phyloP scores from a whole-genome alignment of 129 eudicot genomes.

The Lactuca sativa region DNA sequence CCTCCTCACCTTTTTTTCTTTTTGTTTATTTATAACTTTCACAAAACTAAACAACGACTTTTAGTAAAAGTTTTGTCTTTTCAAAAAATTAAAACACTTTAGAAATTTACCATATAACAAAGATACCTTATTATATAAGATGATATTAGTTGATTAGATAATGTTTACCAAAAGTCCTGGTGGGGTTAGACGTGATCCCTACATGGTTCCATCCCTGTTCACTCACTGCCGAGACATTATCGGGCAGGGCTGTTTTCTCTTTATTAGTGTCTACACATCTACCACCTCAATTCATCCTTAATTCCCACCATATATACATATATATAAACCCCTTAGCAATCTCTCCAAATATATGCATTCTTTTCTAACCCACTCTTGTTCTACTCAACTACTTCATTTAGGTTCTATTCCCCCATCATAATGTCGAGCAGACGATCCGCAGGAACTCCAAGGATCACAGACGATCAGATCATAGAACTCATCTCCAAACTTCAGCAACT shows the following conservation, averaged over 20 bases:
- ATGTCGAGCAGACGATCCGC: slow-evolving; percentile 80
- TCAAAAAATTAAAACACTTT: not conserved
- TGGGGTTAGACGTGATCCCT: slow-evolving; percentile 36
- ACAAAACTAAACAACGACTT: not conserved
- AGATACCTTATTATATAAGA: no score
- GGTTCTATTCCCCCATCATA: slow-evolving; percentile 1
- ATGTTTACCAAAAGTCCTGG: slow-evolving; percentile 30
- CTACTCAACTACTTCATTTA: slow-evolving; percentile 5
- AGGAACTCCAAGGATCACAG: slow-evolving; percentile 55
- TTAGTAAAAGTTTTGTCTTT: not conserved
- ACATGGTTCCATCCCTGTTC: slow-evolving; percentile 28
- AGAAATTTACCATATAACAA: not conserved
- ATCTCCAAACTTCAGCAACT: slow-evolving; percentile 83
- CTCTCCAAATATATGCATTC: slow-evolving; percentile 17
- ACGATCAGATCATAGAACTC: slow-evolving; percentile 82
- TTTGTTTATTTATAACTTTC: not conserved
- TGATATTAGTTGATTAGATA: not conserved
- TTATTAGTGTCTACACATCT: slow-evolving; percentile 1
- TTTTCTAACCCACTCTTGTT: slow-evolving; percentile 14
- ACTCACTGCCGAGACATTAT: slow-evolving; percentile 24
- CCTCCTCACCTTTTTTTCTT: not conserved
- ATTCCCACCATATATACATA: slow-evolving; percentile 36
- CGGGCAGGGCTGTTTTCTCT: slow-evolving; percentile 21
- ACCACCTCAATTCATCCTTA: slow-evolving; percentile 24
- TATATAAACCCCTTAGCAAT: slow-evolving; percentile 26